phyloP scores from a whole-genome alignment of 2,329 filamentous ascomycete genomes.

The Exophiala spinifera region DNA sequence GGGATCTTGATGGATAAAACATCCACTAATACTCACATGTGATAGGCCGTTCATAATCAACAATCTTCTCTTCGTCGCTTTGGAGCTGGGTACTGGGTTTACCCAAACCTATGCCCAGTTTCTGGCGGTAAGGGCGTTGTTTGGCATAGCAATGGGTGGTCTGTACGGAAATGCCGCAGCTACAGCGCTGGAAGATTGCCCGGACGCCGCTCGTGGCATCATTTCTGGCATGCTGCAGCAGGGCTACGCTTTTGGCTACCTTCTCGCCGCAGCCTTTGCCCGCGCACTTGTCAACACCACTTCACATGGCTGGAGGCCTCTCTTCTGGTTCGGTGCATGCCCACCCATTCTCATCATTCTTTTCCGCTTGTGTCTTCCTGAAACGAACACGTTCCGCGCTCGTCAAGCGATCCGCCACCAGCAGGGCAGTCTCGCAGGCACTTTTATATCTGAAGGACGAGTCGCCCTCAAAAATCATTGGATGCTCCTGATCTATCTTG shows the following conservation, averaged over 20 bases:
- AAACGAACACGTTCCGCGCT: constrained; percentile 68
- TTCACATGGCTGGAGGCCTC: constrained; percentile 73
- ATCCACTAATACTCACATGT: constrained; percentile 32
- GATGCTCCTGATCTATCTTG: constrained; percentile 74
- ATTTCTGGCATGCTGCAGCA: constrained; percentile 62
- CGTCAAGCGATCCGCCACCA: constrained; percentile 62
- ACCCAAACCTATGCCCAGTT: constrained; percentile 58
- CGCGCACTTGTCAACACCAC: constrained; percentile 62
- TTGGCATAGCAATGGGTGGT: constrained; percentile 60
- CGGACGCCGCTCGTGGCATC: constrained; percentile 56
- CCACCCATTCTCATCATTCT: constrained; percentile 77
- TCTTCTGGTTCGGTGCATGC: constrained; percentile 85
- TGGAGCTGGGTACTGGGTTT: constrained; percentile 61
- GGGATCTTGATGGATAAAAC: constrained; percentile 12
- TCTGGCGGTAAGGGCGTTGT: constrained; percentile 57
- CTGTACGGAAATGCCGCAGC: constrained; percentile 61
- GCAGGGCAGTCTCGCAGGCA: constrained; percentile 58
- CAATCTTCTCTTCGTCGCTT: constrained; percentile 58
- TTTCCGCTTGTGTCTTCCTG: constrained; percentile 73
- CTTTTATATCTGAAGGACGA: constrained; percentile 73
- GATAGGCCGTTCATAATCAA: constrained; percentile 55
- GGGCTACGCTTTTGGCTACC: constrained; percentile 61
- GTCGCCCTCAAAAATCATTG: constrained; percentile 76
- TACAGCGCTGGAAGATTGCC: constrained; percentile 62
- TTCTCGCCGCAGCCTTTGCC: constrained; percentile 58